phyloP scores from a whole-genome alignment of 1,284 basidiomycete species.

The Taiwanofungus camphoratus region DNA sequence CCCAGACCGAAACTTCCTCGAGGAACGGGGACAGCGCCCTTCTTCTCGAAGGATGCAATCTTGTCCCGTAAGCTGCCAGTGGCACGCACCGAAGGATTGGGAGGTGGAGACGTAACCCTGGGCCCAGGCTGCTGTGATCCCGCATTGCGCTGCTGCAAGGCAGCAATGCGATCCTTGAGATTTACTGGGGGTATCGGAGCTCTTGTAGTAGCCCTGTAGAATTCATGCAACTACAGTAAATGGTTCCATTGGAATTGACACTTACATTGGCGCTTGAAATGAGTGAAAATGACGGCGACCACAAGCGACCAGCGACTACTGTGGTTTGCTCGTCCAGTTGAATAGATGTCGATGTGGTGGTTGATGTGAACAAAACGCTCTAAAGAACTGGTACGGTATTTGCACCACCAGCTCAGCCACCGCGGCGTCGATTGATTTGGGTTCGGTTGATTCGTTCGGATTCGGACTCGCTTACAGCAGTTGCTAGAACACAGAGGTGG shows the following conservation, averaged over 20 bases:
- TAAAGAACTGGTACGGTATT: no score
- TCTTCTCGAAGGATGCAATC: conserved; percentile 72
- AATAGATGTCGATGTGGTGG: conserved; percentile 18
- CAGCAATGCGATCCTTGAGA: conserved; percentile 73
- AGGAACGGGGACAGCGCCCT: conserved; percentile 70
- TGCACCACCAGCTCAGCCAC: no score
- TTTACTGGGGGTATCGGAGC: conserved; percentile 44
- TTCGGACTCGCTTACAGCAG: no score
- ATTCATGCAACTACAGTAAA: neutral
- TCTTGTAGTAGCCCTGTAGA: conserved; percentile 28
- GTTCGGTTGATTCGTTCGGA: no score
- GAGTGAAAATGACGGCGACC: conserved; percentile 21
- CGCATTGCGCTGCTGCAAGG: conserved; percentile 58
- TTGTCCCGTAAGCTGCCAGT: conserved; percentile 53
- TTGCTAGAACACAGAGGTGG: no score
- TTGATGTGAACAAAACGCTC: conserved; percentile 13
- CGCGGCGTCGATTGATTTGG: no score
- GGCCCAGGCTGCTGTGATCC: conserved; percentile 11
- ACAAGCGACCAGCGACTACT: conserved; percentile 30
- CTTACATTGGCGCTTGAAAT: conserved; percentile 23
- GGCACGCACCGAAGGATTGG: conserved; percentile 28
- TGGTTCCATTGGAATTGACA: neutral
- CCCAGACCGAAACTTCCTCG: conserved; percentile 67
- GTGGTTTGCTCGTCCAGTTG: conserved; percentile 23
- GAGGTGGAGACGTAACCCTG: conserved; percentile 23